Evolutionary conservation across 306 rosid species (phyloP).

Genomic region (Vigna hirtella): DNA sequence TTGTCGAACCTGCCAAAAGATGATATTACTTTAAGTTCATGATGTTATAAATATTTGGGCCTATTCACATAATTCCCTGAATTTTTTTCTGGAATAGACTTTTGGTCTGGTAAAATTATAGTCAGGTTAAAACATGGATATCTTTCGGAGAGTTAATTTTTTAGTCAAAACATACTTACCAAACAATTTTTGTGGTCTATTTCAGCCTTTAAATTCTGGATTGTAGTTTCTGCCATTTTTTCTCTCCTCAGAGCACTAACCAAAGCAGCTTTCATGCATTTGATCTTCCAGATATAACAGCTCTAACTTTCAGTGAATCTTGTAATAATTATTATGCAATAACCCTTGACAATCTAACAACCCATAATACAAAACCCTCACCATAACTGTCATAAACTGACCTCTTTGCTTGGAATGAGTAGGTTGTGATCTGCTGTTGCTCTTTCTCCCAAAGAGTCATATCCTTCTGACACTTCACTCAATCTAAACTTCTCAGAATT

Average conservation of each 20-base stretch:
- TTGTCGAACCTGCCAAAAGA: conserved; percentile 67
- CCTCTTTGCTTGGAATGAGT: conserved; percentile 59
- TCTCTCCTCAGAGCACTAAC: conserved; percentile 84
- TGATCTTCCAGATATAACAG: conserved; percentile 63
- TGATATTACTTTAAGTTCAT: conserved; percentile 44
- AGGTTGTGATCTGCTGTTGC: conserved; percentile 47
- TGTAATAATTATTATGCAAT: neutral
- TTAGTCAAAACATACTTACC: conserved; percentile 57
- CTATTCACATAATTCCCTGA: conserved; percentile 28
- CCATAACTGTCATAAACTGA: conserved; percentile 35
- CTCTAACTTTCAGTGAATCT: conserved; percentile 36
- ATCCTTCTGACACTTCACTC: conserved; percentile 55
- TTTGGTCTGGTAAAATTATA: neutral
- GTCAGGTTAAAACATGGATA: conserved; percentile 14
- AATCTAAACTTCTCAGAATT: conserved; percentile 57
- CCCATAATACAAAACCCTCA: conserved; percentile 28
- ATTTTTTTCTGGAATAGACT: neutral
- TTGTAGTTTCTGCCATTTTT: conserved; percentile 67
- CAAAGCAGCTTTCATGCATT: conserved; percentile 65
- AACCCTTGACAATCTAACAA: conserved; percentile 23
- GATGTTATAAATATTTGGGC: conserved; percentile 25
- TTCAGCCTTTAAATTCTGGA: conserved; percentile 67
- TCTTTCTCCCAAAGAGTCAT: conserved; percentile 46
- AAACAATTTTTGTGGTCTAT: conserved; percentile 59
- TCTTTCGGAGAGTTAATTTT: conserved; percentile 9